Conservation (phyloP, 176 grass and related monocot species). For the Urochloa ruziziensis region DNA sequence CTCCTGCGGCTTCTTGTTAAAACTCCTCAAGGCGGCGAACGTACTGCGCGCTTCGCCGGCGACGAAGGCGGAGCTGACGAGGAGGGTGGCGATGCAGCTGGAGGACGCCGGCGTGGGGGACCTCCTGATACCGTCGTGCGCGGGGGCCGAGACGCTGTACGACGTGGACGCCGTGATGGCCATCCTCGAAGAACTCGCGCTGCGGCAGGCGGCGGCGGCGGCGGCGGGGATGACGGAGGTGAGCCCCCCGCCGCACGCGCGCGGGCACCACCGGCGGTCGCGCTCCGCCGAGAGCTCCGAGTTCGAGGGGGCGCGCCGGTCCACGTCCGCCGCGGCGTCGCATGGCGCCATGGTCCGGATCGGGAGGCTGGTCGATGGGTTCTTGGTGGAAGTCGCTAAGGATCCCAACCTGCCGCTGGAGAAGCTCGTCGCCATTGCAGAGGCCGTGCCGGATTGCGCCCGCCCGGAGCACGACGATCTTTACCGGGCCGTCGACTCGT, state of each 20-base stretch:
- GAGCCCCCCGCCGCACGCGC: slow-evolving; percentile 32
- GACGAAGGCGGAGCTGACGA: slow-evolving; percentile 55
- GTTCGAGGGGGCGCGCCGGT: slow-evolving; percentile 50
- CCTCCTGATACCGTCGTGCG: slow-evolving; percentile 65
- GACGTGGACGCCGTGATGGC: slow-evolving; percentile 54
- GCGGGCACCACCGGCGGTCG: slow-evolving; percentile 47
- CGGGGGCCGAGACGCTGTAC: slow-evolving; percentile 21
- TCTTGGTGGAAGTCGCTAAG: slow-evolving; percentile 65
- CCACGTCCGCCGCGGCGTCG: slow-evolving; percentile 51
- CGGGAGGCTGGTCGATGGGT: slow-evolving; percentile 73
- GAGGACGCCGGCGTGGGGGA: slow-evolving; percentile 62
- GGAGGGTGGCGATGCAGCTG: slow-evolving; percentile 47
- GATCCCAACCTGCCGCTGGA: slow-evolving; percentile 64
- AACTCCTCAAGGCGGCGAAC: slow-evolving; percentile 61
- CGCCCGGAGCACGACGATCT: slow-evolving; percentile 81
- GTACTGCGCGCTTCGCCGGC: slow-evolving; percentile 35
- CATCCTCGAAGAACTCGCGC: slow-evolving; percentile 62
- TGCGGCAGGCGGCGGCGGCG: slow-evolving; percentile 31
- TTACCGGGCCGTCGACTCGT: slow-evolving; percentile 81
- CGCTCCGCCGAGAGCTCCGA: slow-evolving; percentile 54
- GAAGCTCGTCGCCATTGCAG: slow-evolving; percentile 71
- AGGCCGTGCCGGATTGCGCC: slow-evolving; percentile 72
- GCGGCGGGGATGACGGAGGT: slow-evolving; percentile 30
- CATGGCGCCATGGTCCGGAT: slow-evolving; percentile 64
- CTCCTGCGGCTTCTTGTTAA: slow-evolving; percentile 56